Conservation (phyloP, 2,329 filamentous ascomycete species). For the Diplodia intermedia region DNA sequence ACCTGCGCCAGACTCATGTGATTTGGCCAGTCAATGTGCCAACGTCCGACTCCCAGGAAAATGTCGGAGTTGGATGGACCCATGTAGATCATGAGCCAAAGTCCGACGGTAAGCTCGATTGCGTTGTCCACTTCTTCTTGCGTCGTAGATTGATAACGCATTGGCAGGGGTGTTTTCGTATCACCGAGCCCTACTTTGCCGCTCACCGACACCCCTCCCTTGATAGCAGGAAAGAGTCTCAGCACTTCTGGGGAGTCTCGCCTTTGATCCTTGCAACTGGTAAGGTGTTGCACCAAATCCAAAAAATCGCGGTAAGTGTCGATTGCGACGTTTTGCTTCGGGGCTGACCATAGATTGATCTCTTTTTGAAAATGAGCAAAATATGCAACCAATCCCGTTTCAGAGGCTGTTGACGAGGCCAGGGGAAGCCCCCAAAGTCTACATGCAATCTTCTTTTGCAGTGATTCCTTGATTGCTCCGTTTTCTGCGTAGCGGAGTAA, state of each 20-base stretch:
- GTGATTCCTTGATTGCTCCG: background rate
- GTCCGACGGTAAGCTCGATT: background rate
- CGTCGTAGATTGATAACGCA: background rate
- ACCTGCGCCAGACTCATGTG: background rate
- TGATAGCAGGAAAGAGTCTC: background rate
- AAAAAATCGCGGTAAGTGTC: conserved; percentile 2
- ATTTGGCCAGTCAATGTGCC: background rate
- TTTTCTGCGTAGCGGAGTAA: background rate
- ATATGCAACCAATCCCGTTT: background rate
- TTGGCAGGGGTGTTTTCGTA: background rate
- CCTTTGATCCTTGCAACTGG: background rate
- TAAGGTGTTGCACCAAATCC: background rate
- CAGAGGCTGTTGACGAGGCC: background rate
- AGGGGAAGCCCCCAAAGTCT: background rate
- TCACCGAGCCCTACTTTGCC: background rate
- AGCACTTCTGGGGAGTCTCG: background rate
- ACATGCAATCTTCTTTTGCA: background rate
- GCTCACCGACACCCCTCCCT: background rate
- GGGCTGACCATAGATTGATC: background rate
- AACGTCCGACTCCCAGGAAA: background rate
- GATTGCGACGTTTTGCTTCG: background rate
- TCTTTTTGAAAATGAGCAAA: background rate
- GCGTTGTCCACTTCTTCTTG: background rate
- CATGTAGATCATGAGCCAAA: conserved; percentile 7
- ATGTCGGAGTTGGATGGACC: background rate